Conservation (phyloP, 768 basidiomycete species). For the Trametes meyenii region DNA sequence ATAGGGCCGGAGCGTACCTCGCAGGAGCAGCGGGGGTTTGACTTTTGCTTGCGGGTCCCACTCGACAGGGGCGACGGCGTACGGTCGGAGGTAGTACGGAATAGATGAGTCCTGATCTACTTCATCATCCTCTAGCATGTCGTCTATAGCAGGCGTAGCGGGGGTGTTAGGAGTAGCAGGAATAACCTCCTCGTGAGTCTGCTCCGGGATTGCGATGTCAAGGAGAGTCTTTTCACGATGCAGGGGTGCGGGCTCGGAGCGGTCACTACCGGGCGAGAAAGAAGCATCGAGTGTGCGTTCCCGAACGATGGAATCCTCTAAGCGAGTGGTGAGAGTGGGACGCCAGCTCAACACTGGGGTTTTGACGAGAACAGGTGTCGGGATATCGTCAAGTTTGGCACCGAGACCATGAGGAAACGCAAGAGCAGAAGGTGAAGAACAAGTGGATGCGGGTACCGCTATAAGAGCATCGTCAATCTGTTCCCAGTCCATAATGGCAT, state of each 20-base stretch:
- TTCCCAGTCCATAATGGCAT: too few species aligned
- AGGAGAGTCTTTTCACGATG: too few species aligned
- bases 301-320: too few species aligned
- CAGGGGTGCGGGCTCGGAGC: background rate
- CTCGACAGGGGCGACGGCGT: conserved; percentile 69
- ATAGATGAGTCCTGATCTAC: conserved; percentile 44
- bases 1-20: conserved; percentile 88
- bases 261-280: background rate
- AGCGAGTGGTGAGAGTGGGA: too few species aligned
- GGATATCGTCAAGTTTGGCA: too few species aligned
- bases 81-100: conserved; percentile 59
- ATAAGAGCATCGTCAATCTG: too few species aligned
- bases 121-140: conserved; percentile 41
- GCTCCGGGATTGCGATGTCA: background rate
- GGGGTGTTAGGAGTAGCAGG: conserved; percentile 26
- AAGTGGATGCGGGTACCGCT: too few species aligned
- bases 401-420: too few species aligned
- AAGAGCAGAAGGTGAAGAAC: too few species aligned
- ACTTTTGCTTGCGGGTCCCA: conserved; percentile 65
- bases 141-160: conserved; percentile 27
- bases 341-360: too few species aligned
- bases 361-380: too few species aligned
- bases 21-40: conserved; percentile 71
- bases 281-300: too few species aligned
- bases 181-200: conserved; percentile 22